Base-by-base conservation (phyloP, 768 basidiomycete species). In the Suillus discolor region DNA sequence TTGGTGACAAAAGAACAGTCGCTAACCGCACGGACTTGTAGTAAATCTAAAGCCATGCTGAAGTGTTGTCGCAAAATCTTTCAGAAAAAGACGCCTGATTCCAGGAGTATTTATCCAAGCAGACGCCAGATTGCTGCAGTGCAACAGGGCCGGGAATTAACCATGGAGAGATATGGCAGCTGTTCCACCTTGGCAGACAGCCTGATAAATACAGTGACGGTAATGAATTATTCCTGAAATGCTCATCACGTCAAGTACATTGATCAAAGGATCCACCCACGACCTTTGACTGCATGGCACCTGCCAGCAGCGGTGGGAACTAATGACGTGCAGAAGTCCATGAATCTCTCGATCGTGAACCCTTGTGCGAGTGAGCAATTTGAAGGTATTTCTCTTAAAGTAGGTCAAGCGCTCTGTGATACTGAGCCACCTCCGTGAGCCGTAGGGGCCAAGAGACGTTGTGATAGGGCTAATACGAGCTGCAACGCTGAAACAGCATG, bases 21-120 rank as follows among this genome's bases (percentile, higher is more conserved):
- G 42, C 23, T 18, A 41, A 28, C 45, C 38, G 36, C 9, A 77
- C 75, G 69, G 13, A 77, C 75, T 63, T 72, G 57, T 53, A 78
- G 31, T 20, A 78, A 6, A 11, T 68, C 55, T 13, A 70, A 53
- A 31, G 38, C 7, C 76, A 76, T 77, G n/a, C 2, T 28, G 18
- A 55, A 13, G 53, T 18, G 20, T 20, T 55, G 54, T 53, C 16
- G 16, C 9, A 11, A 20, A n/a, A 34, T 34, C 11, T 20, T 34
- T 34, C 20, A 34, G 12, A 12, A 18, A 20, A 20, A 2, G 28
- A 11, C 31, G 11, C 20, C 18, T 55, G 31, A 34, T 55, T 55
- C 54, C 20, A 55, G 20, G 12, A 6, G 53, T 55, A 55, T 55
- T 55, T 55, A 55, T 34, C 34, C 18, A 20, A 34, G 20, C 11